A percentile compares a stretch with the other conserved stretches of the same genome.
phyloP scores from a whole-genome alignment of 768 basidiomycete species.

The Lactarius vividus region DNA sequence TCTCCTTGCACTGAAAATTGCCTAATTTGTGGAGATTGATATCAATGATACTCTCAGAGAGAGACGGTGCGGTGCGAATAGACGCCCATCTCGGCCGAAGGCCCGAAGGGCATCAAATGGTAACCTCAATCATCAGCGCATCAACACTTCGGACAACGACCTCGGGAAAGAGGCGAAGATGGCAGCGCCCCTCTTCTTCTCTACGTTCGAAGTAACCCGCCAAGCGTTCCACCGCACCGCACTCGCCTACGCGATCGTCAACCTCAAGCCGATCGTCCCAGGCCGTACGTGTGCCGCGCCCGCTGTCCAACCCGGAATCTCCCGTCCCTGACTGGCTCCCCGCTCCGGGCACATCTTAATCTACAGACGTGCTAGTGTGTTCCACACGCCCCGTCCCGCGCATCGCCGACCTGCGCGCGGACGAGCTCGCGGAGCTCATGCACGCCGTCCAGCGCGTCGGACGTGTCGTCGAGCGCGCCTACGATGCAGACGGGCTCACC shows the following conservation, averaged over 20 bases:
- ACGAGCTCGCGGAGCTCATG: conserved; percentile 81
- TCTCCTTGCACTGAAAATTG: no score
- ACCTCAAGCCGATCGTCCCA: conserved; percentile 90
- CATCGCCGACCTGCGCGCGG: conserved; percentile 44
- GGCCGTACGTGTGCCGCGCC: conserved; percentile 66
- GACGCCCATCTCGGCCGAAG: no score
- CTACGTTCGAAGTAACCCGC: conserved; percentile 73
- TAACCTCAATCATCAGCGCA: neutral
- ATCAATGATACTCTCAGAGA: no score
- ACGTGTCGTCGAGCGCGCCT: conserved; percentile 73
- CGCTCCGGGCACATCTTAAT: neutral
- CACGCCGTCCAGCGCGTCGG: conserved; percentile 76
- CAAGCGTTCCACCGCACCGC: conserved; percentile 71
- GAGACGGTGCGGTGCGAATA: no score
- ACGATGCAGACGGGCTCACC: conserved; percentile 79
- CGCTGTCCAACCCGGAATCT: neutral
- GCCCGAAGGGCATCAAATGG: no score
- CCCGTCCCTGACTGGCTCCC: neutral
- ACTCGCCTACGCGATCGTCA: conserved; percentile 83
- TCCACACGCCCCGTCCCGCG: conserved; percentile 50
- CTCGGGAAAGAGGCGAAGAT: neutral
- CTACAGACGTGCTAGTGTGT: conserved; percentile 53
- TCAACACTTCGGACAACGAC: neutral
- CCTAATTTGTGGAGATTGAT: no score
- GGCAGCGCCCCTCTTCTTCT: conserved; percentile 53